Base-by-base conservation (phyloP, 768 basidiomycete species). In the Mycena olivaceomarginata region DNA sequence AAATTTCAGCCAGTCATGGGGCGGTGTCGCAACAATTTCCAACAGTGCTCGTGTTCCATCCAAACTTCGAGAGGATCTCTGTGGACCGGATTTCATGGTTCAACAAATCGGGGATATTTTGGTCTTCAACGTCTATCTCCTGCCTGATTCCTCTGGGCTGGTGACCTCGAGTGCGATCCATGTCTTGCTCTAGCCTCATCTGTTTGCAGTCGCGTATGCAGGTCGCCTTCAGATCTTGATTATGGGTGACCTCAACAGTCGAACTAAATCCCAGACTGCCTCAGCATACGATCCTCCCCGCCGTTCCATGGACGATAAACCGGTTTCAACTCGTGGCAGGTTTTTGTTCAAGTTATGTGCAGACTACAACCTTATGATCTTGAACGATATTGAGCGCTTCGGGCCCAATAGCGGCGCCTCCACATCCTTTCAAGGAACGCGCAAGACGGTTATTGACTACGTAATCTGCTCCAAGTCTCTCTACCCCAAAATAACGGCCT, bases 21-120 rank as follows among this genome's bases (percentile, higher is more conserved):
- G 51, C 10, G 51, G 51, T 7, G 51, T 53, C 2, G 51, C 18
- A 20, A n/a, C 51, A n/a, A 10, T 53, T 3, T 53, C 51, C 5
- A 53, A 53, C n/a, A n/a, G n/a, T n/a, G n/a, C 64, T 13, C 48
- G 67, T 13, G 39, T 59, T 8, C 53, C 53, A 1, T 69, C 67
- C 5, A 56, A 69, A 39, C 2, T 57, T 7, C 67, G 67, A 1
- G 40, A 69, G 6, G 67, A 69, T 45, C 67, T 69, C 12, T 69
- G 39, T 41, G 67, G 67, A 4, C 67, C 67, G 18, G 67, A 69
- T 43, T 69, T 59, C 56, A 59, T 69, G 20, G 67, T 20, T 2
- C 39, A 41, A 5, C 53, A 69, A 57, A 9, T 69, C 10, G 67
- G 67, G 9, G 18, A 59, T 22, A 45, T 69, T 40, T 16, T 69